Percentiles rank a stretch among this genome's conserved stretches.
These are phyloP conservation scores for Neostapfia colusana DNA, from an alignment of 176 grass and related monocot genomes.

Conservation along the genomic window DNA sequence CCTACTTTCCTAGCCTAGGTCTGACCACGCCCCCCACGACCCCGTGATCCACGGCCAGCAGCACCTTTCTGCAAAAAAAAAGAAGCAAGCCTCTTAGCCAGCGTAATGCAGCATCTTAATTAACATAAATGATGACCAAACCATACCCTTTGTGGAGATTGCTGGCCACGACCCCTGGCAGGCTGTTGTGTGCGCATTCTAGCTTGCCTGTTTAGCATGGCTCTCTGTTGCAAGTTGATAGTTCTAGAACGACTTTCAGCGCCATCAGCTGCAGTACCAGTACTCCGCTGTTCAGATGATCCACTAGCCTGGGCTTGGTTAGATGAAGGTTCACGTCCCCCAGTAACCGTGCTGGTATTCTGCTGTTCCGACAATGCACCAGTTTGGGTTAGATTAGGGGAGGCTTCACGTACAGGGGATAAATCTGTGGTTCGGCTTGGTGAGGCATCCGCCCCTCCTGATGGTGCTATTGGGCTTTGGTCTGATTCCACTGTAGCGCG, in stretches of 20 bases:
- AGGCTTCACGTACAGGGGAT: constrained; percentile 54
- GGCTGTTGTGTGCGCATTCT: constrained; percentile 41
- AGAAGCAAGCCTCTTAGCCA: not conserved
- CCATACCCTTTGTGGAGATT: constrained; percentile 52
- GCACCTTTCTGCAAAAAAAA: constrained; percentile 34
- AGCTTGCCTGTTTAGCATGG: constrained; percentile 54
- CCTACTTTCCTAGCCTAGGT: constrained; percentile 24
- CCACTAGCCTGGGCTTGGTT: constrained; percentile 22
- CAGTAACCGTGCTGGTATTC: constrained; percentile 30
- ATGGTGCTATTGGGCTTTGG: constrained; percentile 46
- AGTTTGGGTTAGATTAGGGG: constrained; percentile 35
- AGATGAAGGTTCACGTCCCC: constrained; percentile 38
- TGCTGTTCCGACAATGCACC: constrained; percentile 43
- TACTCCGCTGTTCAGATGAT: constrained; percentile 43
- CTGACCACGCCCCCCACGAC: constrained; percentile 47
- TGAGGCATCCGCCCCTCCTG: constrained; percentile 48
- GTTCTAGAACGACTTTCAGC: constrained; percentile 57
- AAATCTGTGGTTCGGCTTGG: constrained; percentile 31
- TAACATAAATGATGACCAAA: not conserved
- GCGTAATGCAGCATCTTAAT: not conserved
- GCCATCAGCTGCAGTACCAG: constrained; percentile 14
- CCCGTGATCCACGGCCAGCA: constrained; percentile 37
- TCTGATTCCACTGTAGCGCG: constrained; percentile 40
- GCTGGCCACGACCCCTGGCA: constrained; percentile 46
- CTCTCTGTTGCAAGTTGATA: constrained; percentile 62